Evolutionary conservation across 352 stramenopile species (phyloP).

Genomic region (Pseudoperonospora humuli): DNA sequence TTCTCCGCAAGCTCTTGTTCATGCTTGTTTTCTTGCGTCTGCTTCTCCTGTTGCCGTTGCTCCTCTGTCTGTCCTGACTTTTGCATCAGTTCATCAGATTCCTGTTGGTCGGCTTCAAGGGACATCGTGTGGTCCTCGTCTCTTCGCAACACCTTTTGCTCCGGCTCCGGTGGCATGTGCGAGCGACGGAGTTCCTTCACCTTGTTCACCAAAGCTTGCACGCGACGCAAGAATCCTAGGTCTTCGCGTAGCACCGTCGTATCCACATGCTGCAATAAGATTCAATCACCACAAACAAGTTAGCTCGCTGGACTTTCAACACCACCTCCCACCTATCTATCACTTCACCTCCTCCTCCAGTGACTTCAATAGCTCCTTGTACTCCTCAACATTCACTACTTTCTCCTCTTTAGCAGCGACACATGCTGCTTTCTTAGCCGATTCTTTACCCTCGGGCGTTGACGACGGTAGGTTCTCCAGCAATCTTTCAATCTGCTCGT

Average conservation of each 20-base stretch:
- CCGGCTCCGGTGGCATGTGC: slow-evolving; percentile 10
- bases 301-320: background rate
- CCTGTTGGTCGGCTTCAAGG: slow-evolving; percentile 2
- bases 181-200: slow-evolving; percentile 17
- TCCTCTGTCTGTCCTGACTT: slow-evolving; percentile 3
- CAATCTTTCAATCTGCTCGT: slow-evolving; percentile 1
- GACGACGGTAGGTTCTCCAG: background rate
- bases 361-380: slow-evolving; percentile 10
- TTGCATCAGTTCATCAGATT: slow-evolving; percentile 1
- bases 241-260: slow-evolving; percentile 37
- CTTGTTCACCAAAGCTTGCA: slow-evolving; percentile 33
- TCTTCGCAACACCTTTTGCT: slow-evolving; percentile 16
- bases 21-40: background rate
- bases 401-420: background rate
- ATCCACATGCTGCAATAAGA: slow-evolving; percentile 40
- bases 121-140: slow-evolving; percentile 11
- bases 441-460: background rate
- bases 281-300: background rate
- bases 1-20: background rate
- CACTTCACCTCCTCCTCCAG: slow-evolving; percentile 38
- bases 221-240: slow-evolving; percentile 47
- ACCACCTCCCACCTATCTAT: background rate
- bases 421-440: background rate
- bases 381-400: background rate
- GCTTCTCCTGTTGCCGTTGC: background rate